phyloP scores from a whole-genome alignment of 805 yeast genomes.

The Candida xyloterini region DNA sequence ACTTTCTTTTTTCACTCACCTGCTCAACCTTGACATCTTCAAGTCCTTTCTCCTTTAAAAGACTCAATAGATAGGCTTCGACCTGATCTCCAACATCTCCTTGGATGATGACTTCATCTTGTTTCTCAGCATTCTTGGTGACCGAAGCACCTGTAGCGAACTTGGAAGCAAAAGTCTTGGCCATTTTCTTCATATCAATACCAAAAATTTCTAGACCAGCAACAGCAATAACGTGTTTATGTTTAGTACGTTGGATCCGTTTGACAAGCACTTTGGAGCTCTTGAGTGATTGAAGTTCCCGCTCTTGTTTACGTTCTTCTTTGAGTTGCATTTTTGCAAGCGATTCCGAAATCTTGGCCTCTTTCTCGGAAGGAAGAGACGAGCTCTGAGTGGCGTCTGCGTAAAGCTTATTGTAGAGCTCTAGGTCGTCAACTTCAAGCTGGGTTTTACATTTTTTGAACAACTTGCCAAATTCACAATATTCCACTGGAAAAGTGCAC shows the following conservation, averaged over 20 bases:
- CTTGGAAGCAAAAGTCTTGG: slow-evolving; percentile 88
- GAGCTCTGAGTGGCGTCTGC: slow-evolving; percentile 48
- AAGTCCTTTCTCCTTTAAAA: slow-evolving; percentile 79
- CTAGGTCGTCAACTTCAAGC: slow-evolving; percentile 60
- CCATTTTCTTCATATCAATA: slow-evolving; percentile 83
- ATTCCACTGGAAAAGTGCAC: slow-evolving; percentile 84
- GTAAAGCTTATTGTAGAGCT: slow-evolving; percentile 58
- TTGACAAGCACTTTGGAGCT: slow-evolving; percentile 80
- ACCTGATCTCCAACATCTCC: slow-evolving; percentile 95
- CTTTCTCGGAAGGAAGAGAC: slow-evolving; percentile 68
- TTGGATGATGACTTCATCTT: slow-evolving; percentile 87
- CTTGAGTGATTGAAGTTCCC: slow-evolving; percentile 74
- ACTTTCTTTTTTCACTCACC: slow-evolving; percentile 77
- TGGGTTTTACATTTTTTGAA: slow-evolving; percentile 82
- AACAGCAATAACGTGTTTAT: slow-evolving; percentile 83
- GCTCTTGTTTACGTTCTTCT: slow-evolving; percentile 79
- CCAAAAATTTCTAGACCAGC: slow-evolving; percentile 86
- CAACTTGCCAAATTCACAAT: slow-evolving; percentile 86
- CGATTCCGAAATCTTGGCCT: slow-evolving; percentile 78
- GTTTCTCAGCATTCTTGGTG: slow-evolving; percentile 84
- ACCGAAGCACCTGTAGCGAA: slow-evolving; percentile 97
- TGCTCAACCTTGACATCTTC: slow-evolving; percentile 86
- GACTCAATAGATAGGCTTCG: slow-evolving; percentile 64
- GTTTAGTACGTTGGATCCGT: slow-evolving; percentile 84
- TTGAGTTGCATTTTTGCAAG: slow-evolving; percentile 81